phyloP scores from a whole-genome alignment of 208 protist species.

The Tritrichomonas musculus region DNA sequence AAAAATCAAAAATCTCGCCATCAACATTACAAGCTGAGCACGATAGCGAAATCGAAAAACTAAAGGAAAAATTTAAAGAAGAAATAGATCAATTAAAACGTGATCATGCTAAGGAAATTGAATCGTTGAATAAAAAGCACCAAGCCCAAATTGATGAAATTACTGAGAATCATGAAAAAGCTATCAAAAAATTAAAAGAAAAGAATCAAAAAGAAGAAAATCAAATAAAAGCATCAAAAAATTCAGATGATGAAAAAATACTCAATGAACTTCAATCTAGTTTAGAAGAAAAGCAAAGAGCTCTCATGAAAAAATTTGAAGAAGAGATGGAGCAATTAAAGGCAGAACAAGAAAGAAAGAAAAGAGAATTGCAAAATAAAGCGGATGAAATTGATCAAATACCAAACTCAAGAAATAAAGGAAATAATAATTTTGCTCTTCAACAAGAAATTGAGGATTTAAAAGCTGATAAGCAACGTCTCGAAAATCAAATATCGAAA shows the following conservation, averaged over 20 bases:
- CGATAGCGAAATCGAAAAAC: neutral
- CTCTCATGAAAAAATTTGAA: neutral
- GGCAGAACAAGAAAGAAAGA: too few species aligned
- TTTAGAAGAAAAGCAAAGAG: neutral
- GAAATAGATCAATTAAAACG: too few species aligned
- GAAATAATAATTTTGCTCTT: too few species aligned
- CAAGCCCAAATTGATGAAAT: neutral
- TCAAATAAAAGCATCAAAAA: neutral
- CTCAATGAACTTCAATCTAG: neutral
- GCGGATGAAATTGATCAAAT: too few species aligned
- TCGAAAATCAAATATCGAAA: too few species aligned
- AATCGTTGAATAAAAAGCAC: neutral
- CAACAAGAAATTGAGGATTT: too few species aligned
- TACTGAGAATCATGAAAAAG: neutral
- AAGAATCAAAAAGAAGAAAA: neutral
- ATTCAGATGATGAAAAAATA: too few species aligned
- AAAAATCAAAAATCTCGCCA: neutral
- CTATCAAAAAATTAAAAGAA: neutral
- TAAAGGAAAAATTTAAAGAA: neutral
- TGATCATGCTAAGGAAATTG: neutral
- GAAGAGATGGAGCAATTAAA: neutral
- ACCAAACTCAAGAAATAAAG: too few species aligned
- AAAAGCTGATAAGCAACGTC: too few species aligned
- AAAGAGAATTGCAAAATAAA: too few species aligned
- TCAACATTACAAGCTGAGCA: neutral